phyloP scores from a whole-genome alignment of 371 early-diverging fungal genomes.

The Mucor circinelloides region DNA sequence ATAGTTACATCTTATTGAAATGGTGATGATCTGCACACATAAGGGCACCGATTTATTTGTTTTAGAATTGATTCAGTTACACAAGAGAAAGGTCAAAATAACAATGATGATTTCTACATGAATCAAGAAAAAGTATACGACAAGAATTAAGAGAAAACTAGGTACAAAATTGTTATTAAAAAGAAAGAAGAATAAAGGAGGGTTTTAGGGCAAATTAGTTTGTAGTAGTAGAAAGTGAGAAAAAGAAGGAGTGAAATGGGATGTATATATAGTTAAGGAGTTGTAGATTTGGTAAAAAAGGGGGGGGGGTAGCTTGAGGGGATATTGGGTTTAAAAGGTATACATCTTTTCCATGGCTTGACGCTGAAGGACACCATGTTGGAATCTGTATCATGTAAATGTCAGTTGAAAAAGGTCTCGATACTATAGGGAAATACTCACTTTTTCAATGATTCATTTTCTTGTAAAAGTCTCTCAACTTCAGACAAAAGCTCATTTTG shows the following conservation, averaged over 20 bases:
- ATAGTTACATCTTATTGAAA: neutral
- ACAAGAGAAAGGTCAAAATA: neutral
- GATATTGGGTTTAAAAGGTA: slow-evolving; percentile 31
- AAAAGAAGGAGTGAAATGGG: neutral
- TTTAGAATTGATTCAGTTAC: neutral
- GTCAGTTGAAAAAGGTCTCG: neutral
- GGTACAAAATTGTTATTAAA: slow-evolving; percentile 6
- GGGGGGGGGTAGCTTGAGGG: neutral
- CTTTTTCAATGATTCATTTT: slow-evolving; percentile 55
- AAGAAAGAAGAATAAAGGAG: neutral
- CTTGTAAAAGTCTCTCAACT: slow-evolving; percentile 51
- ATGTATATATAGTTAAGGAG: slow-evolving; percentile 3
- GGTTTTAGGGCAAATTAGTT: neutral
- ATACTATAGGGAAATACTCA: slow-evolving; percentile 14
- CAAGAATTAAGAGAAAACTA: slow-evolving; percentile 1
- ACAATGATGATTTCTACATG: neutral
- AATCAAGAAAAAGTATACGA: neutral
- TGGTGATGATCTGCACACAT: slow-evolving; percentile 2
- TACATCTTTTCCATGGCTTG: slow-evolving; percentile 60
- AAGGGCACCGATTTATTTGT: neutral
- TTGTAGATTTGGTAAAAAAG: neutral
- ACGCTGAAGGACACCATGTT: slow-evolving; percentile 51
- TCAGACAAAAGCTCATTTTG: slow-evolving; percentile 48
- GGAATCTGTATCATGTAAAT: slow-evolving; percentile 30
- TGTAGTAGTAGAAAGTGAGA: slow-evolving; percentile 3